Evolutionary conservation across 768 basidiomycete species (phyloP).

Genomic region (Mycena alexandri): DNA sequence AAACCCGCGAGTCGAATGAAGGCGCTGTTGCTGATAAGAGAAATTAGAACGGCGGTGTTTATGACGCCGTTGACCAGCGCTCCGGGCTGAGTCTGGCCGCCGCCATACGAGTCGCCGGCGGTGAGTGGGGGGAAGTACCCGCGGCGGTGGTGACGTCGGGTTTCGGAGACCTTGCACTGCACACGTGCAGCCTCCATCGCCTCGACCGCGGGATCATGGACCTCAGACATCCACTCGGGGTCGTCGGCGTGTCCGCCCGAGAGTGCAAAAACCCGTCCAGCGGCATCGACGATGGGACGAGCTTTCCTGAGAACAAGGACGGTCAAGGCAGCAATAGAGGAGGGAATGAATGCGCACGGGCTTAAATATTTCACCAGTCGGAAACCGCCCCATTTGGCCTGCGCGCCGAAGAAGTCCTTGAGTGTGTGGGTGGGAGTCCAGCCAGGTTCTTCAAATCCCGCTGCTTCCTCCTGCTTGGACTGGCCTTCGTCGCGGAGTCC

Average conservation of each 20-base stretch:
- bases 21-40: not conserved
- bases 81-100: not conserved
- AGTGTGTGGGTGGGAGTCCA: not conserved
- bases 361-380: not conserved
- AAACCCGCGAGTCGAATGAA: constrained; percentile 26
- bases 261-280: too few species aligned
- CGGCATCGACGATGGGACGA: not conserved
- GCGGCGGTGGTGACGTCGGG: not conserved
- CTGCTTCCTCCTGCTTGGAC: not conserved
- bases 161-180: not conserved
- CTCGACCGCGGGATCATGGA: constrained; percentile 4
- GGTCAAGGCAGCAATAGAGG: too few species aligned
- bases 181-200: constrained; percentile 5
- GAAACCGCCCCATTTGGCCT: not conserved
- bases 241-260: too few species aligned
- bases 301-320: not conserved
- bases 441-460: not conserved
- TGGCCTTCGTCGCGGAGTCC: not conserved
- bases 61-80: constrained; percentile 5
- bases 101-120: constrained; percentile 6
- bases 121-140: not conserved
- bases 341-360: not conserved
- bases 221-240: not conserved
- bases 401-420: not conserved
- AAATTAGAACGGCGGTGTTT: constrained; percentile 6